Percentiles rank a stretch among this genome's conserved stretches.
Conservation (phyloP, 2,329 filamentous ascomycete species). For the Hypoxylon sp. region DNA sequence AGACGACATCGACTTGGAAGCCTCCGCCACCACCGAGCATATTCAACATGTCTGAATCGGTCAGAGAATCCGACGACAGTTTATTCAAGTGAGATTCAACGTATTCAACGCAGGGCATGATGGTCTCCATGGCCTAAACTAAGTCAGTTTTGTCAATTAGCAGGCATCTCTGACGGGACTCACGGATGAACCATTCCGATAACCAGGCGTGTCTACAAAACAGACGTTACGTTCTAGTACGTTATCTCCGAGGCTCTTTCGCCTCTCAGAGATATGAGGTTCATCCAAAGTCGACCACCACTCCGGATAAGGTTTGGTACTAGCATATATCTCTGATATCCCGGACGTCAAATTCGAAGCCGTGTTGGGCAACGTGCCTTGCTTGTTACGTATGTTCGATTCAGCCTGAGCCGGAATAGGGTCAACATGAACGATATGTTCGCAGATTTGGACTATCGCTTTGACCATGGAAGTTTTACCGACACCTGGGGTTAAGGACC, state of each 20-base stretch:
- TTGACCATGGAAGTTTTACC: slow-evolving; percentile 93
- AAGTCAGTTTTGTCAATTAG: slow-evolving; percentile 32
- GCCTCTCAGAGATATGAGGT: slow-evolving; percentile 67
- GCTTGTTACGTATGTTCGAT: slow-evolving; percentile 26
- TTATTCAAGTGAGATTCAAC: slow-evolving; percentile 77
- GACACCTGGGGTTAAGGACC: slow-evolving; percentile 64
- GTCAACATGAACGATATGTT: slow-evolving; percentile 95
- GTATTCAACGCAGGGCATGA: slow-evolving; percentile 75
- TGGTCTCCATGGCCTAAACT: slow-evolving; percentile 62
- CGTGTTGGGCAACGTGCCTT: slow-evolving; percentile 38
- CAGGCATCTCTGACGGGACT: slow-evolving; percentile 45
- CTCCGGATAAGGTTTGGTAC: slow-evolving; percentile 84
- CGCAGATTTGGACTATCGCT: slow-evolving; percentile 85
- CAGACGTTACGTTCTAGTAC: slow-evolving; percentile 92
- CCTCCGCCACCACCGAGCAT: slow-evolving; percentile 86
- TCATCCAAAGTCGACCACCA: slow-evolving; percentile 90
- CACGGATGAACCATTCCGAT: slow-evolving; percentile 66
- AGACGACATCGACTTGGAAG: slow-evolving; percentile 83
- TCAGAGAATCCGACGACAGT: slow-evolving; percentile 72
- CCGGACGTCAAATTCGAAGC: slow-evolving; percentile 52
- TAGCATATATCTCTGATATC: slow-evolving; percentile 79
- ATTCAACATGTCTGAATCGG: slow-evolving; percentile 79
- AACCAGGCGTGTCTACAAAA: slow-evolving; percentile 87
- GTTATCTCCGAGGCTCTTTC: slow-evolving; percentile 79
- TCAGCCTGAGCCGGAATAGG: slow-evolving; percentile 60